phyloP scores from a whole-genome alignment of 2,329 filamentous ascomycete species.

The Colletotrichum neosansevieriae region DNA sequence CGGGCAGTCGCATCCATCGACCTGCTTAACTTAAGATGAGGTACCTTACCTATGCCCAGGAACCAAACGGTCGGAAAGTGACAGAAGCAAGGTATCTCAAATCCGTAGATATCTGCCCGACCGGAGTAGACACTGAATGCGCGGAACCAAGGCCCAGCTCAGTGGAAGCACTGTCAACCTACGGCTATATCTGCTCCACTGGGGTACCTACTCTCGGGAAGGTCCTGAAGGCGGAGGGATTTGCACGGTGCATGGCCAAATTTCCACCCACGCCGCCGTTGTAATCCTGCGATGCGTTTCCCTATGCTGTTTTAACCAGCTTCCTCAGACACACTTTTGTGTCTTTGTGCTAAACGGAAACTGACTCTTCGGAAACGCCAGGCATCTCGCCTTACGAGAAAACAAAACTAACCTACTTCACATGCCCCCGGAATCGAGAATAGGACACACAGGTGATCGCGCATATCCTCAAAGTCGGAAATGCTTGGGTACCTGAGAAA shows the following conservation, averaged over 20 bases:
- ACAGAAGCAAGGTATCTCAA: no score
- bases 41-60: no score
- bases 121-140: neutral
- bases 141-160: no score
- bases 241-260: conserved; percentile 7
- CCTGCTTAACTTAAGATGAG: no score
- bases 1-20: no score
- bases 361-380: neutral
- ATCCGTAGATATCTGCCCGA: neutral
- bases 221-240: neutral
- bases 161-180: neutral
- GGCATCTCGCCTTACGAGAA: neutral
- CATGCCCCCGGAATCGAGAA: neutral
- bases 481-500: neutral
- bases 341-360: conserved; percentile 5
- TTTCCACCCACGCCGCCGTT: neutral
- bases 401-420: neutral
- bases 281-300: no score
- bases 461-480: neutral
- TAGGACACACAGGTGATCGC: neutral
- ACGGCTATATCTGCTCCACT: no score
- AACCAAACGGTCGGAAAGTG: no score
- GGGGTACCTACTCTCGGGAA: neutral
- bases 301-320: neutral
- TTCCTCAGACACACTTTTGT: neutral